Base-by-base conservation (phyloP, 768 basidiomycete genomes). In the Myochromella boudieri region DNA sequence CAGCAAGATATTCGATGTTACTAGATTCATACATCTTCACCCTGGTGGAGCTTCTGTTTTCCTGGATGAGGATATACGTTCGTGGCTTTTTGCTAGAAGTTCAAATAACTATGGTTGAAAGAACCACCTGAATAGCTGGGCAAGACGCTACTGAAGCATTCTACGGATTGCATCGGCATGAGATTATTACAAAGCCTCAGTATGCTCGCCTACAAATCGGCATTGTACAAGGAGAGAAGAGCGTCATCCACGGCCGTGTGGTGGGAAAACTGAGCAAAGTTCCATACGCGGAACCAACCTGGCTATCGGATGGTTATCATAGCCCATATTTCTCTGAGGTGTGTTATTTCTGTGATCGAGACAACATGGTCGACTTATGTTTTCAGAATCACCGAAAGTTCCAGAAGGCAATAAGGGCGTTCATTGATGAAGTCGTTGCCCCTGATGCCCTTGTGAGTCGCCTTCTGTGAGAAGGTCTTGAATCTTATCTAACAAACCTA, bases 241-340 rank as follows among this genome's bases (percentile, higher is more conserved):
- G 77, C 25, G 65, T 76, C 44, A 80, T 94, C 37, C 64, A 77
- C 41, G 67, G 75, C 18, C 77, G 74, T 14, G 65, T 75, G n/a
- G 60, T 68, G 3, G 92, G 91, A 12, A 78, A 80, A 52, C 59
- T 87, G 25, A 90, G 87, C 57, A 71, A 75, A 49, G 87, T 97
- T 1, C 95, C 95, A 0, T 95, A 94, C 64, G 92, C 81, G 1
- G 95, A 98, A 60, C 92, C 95, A 3, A 86, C 83, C 7, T 97
- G 94, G 90, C 47, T 71, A 49, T 63, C 68, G 20, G 63, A 68
- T 20, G 88, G 85, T 7, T 95, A 81, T 68, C 74, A 84, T 58
- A 81, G 67, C 80, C 93, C 72, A 57, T 88, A 61, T 80, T 97
- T 92, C 58, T 85, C 84, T 46, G 74, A 86, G 40, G 70, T 95